Conservation (phyloP, 2,329 filamentous ascomycete genomes). For the Periconia sp. region DNA sequence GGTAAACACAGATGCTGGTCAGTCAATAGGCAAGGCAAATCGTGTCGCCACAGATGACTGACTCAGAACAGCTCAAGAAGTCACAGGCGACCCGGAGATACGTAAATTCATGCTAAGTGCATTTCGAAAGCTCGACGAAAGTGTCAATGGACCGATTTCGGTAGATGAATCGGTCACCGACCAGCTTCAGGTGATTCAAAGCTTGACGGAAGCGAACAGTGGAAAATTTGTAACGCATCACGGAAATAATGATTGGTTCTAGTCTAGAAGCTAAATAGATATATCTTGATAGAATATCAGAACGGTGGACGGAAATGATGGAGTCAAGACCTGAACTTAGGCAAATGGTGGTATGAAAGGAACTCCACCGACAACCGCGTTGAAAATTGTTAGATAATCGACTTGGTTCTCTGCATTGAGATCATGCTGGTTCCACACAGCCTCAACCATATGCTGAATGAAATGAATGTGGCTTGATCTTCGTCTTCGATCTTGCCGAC, state of each 20-base stretch:
- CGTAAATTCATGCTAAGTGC: constrained; percentile 13
- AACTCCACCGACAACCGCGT: constrained; percentile 17
- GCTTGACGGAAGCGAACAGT: constrained; percentile 15
- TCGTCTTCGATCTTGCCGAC: constrained; percentile 14
- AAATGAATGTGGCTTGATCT: constrained; percentile 19
- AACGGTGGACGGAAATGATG: constrained; percentile 1
- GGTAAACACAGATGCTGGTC: constrained; percentile 29
- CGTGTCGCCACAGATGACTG: constrained; percentile 5
- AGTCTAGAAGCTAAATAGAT: too few relatives aligned
- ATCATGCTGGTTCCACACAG: constrained; percentile 20
- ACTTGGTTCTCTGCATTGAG: constrained; percentile 14
- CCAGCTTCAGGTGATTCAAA: constrained; percentile 13
- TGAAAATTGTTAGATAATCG: constrained; percentile 17
- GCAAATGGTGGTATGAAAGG: constrained; percentile 19
- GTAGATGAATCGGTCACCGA: constrained; percentile 14
- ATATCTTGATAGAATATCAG: too few relatives aligned
- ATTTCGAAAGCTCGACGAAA: constrained; percentile 18
- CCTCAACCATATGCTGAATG: constrained; percentile 15
- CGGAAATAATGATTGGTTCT: constrained; percentile 13
- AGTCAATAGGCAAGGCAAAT: constrained; percentile 15
- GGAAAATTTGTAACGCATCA: constrained; percentile 19
- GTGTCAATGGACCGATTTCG: constrained; percentile 12
- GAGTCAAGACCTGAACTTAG: constrained; percentile 7
- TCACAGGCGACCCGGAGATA: constrained; percentile 16
- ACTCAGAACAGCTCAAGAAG: constrained; percentile 14